Evolutionary conservation across 331 rosid genomes (phyloP), one percentile per base, ranked within the genome.

Genomic region (Spiraea crenata): DNA sequence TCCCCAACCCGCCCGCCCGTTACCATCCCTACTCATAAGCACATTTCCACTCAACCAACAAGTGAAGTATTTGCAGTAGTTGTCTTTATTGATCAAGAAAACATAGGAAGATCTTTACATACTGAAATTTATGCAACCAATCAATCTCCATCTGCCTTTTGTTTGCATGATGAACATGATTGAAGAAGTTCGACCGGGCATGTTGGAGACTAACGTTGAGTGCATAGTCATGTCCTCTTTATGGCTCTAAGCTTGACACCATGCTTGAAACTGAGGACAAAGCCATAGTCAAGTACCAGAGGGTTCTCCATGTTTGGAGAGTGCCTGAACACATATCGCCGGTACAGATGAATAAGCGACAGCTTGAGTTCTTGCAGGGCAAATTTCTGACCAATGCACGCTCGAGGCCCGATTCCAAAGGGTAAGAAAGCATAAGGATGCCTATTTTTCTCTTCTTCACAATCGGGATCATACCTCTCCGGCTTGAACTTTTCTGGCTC

Each of bases 401-500:
- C 84, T 60, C 96, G 81, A 54, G 95, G 97, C 48, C 99, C 99
- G 16, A 91, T 83, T 78, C 99, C 99, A 48, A 93, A 93, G 41
- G 99, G 96, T 69, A 89, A 74, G 11, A 84, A 83, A 45, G 99
- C 96, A 49, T 87, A 89, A 50, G 99, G 97, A 63, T 93, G 97
- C 80, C 99, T 83, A 73, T 51, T 50, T 80, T 86, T 89, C 84
- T 80, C 88, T 83, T 93, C 99, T 61, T 91, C 84, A 72, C 82
- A 69, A 3, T 83, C 81, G 49, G 93, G 95, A 57, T 91, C 92
- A 77, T 91, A 93, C 81, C 99, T 86, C 80, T 89, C 96, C 9
- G 97, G 99, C 75, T 70, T 89, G 83, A 93, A 93, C 87, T 87
- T 85, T 12, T 91, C 92, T 70, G 99, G 99, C 79, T 91, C 97